Evolutionary conservation across 2,329 filamentous ascomycete species (phyloP).

Genomic region (Aspergillus luchuensis): DNA sequence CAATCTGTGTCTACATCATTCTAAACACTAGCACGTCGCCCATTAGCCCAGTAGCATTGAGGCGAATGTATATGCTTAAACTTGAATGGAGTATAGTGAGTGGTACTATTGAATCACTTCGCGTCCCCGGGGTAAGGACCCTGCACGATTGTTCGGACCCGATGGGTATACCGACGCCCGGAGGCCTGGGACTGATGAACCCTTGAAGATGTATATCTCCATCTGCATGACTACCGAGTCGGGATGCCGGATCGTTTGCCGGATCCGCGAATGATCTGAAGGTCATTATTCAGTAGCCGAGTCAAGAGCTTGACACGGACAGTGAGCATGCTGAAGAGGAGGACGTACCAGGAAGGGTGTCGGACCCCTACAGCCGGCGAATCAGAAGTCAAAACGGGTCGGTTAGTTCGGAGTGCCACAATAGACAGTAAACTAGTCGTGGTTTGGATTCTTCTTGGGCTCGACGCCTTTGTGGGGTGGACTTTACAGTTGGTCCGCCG

Average conservation of each 20-base stretch:
- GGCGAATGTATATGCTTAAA: not conserved
- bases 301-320: not conserved
- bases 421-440: not conserved
- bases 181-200: not conserved
- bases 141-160: not conserved
- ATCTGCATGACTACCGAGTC: conserved; percentile 15
- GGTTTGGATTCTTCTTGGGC: not conserved
- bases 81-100: not conserved
- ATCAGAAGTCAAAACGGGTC: not conserved
- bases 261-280: not conserved
- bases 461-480: not conserved
- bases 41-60: not conserved
- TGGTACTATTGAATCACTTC: not conserved
- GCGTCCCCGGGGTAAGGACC: not conserved
- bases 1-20: not conserved
- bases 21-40: not conserved
- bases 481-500: not conserved
- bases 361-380: not conserved
- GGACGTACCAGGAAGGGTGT: not conserved
- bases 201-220: not conserved
- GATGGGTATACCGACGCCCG: not conserved
- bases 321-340: not conserved
- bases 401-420: not conserved
- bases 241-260: conserved; percentile 16
- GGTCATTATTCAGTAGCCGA: not conserved